Evolutionary conservation across 2,329 filamentous ascomycete genomes (phyloP).

Genomic region (Claviceps digitariae): DNA sequence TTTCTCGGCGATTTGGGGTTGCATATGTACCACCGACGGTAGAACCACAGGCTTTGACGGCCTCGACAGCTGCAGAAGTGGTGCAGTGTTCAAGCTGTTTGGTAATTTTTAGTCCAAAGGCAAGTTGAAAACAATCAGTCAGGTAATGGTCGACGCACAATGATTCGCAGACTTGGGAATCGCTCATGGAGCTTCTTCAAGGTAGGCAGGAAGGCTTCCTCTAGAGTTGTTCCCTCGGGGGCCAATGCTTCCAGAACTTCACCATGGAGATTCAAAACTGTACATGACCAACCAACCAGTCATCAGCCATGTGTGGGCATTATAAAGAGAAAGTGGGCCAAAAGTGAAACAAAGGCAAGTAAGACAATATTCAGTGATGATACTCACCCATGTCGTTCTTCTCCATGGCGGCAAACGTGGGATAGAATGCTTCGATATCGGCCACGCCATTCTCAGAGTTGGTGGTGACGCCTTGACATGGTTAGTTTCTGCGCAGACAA

Average conservation of each 20-base stretch:
- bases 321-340: no score
- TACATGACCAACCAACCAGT: not conserved
- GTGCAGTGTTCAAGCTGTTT: slow-evolving; percentile 66
- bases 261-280: slow-evolving; percentile 82
- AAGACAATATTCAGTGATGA: not conserved
- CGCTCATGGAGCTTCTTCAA: slow-evolving; percentile 56
- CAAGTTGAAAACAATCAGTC: not conserved
- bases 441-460: slow-evolving; percentile 54
- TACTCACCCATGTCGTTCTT: slow-evolving; percentile 45
- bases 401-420: slow-evolving; percentile 84
- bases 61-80: slow-evolving; percentile 65
- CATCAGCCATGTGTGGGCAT: not conserved
- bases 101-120: not conserved
- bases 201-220: slow-evolving; percentile 62
- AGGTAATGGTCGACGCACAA: not conserved
- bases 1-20: not conserved
- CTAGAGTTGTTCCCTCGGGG: slow-evolving; percentile 30
- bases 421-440: slow-evolving; percentile 56
- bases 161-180: slow-evolving; percentile 59
- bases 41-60: slow-evolving; percentile 62
- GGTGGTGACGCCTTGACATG: slow-evolving; percentile 40
- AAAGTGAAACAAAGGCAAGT: no score
- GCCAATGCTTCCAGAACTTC: slow-evolving; percentile 49
- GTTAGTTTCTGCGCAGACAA: not conserved
- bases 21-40: slow-evolving; percentile 45